A percentile compares a stretch with the other conserved stretches of the same genome.
These are phyloP conservation scores for Candida boleticola DNA, from an alignment of 805 yeast genomes.

Conservation along the genomic window DNA sequence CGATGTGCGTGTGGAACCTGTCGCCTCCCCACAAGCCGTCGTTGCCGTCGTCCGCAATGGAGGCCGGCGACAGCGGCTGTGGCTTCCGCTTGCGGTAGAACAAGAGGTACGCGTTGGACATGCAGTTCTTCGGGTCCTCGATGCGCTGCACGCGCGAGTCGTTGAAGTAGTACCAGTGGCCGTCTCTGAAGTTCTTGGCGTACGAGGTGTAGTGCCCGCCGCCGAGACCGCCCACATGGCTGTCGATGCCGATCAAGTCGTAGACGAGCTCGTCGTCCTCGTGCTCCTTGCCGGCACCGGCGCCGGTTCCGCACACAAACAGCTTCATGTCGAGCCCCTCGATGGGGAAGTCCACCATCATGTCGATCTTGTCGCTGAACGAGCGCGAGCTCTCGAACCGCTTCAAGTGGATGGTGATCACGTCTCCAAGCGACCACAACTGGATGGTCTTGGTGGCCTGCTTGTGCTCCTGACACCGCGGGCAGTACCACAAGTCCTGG, in stretches of 20 bases:
- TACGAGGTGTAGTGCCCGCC: conserved; percentile 97
- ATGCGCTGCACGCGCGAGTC: conserved; percentile 70
- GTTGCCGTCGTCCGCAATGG: neutral
- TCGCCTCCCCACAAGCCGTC: conserved; percentile 45
- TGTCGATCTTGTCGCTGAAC: conserved; percentile 86
- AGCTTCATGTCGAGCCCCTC: conserved; percentile 70
- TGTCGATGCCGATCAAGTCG: conserved; percentile 90
- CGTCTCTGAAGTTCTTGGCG: conserved; percentile 74
- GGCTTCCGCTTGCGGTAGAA: conserved; percentile 68
- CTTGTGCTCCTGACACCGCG: conserved; percentile 81
- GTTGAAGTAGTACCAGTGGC: conserved; percentile 85
- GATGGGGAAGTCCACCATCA: conserved; percentile 82
- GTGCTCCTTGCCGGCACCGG: conserved; percentile 1
- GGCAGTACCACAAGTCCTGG: conserved; percentile 93
- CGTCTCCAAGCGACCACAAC: conserved; percentile 92
- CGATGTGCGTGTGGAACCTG: conserved; percentile 38
- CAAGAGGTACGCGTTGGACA: conserved; percentile 74
- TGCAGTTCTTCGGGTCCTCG: conserved; percentile 56
- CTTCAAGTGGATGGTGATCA: conserved; percentile 84
- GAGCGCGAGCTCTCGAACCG: conserved; percentile 83
- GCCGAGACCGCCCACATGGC: conserved; percentile 93
- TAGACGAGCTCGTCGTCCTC: conserved; percentile 45
- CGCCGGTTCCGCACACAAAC: conserved; percentile 42
- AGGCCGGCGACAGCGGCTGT: neutral
- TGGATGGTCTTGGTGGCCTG: conserved; percentile 90